Base-by-base conservation (phyloP, 83 land plant species). In the Thuja plicata region DNA sequence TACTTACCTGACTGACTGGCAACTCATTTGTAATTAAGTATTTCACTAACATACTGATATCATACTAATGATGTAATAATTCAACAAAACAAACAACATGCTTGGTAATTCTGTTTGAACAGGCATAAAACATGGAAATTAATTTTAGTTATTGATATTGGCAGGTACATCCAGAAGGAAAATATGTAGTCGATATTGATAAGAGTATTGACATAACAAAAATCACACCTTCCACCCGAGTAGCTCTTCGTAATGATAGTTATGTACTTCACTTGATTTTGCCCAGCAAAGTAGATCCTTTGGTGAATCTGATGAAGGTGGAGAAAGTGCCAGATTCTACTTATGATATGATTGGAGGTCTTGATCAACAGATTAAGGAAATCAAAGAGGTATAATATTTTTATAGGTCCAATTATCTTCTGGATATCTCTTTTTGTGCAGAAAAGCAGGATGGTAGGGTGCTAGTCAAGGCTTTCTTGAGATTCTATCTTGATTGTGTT, bases 251-350 rank as follows among this genome's bases (percentile, higher is more conserved):
- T 3, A 98, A 97, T 93, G 99, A 97, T 87, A 98, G 99, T 89
- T 97, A 97, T 89, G 95, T 95, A 38, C 94, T 97, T 70, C 99
- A 97, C 90, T 90, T 98, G 88, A 91, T 98, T 37, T 85, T 98
- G 85, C 99, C 99, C 16, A 98, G 99, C 90, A 98, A 98, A 93
- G 99, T 98, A 19, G 99, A 98, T 90, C 99, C 99, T 24, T 89
- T 98, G 40, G 99, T 98, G 77, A 98, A 98, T 89, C 94, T 98
- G 74, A 98, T 98, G 99, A 98, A 98, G 90, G 99, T 98, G 78
- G 99, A 98, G 87, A 98, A 98, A 80, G 99, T 98, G 89, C 99
- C 99, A 46, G 99, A 98, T 90, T 98, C 99, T 88, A 98, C 99
- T 16, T 98, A 98, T 91, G 99, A 98, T 77, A 98, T 98, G 99